Base-by-base conservation (phyloP, 768 basidiomycete genomes). In the Daedalea quercina region DNA sequence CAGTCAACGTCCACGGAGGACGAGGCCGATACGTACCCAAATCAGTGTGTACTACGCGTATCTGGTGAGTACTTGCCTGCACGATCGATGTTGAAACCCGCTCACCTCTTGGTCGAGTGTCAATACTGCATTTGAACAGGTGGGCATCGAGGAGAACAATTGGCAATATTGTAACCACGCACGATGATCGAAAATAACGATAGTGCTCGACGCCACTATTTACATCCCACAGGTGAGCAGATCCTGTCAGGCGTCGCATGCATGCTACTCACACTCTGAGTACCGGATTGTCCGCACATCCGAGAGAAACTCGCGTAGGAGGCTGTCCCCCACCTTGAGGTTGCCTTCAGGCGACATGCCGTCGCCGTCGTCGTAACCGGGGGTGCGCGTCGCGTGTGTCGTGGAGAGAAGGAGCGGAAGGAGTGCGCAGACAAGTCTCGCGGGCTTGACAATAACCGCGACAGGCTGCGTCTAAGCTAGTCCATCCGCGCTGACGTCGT, bases 181-280 rank as follows among this genome's bases (percentile, higher is more conserved):
- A 81, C 80, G 19, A 62, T 81, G 78, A 58, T 82, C 81, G 53
- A 69, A 80, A 25, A 80, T 53, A 24, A 82, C 76, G 57, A 82
- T 77, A 25, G 67, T 62, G 43, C 73, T 76, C 6, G 78, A 75
- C 3, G 76, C 73, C 60, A 82, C 81, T 82, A 56, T 43, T 28
- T 34, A 23, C 41, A 40, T 51, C 46, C 15, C 13, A 47, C 35
- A 20, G n/a, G 19, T 52, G 41, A 52, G 47, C 31, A 31, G 2
- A 3, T 28, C 20, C 15, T 33, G 25, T 28, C 28, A 47, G 9
- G 9, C 46, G 13, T 15, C 20, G 28, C n/a, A 19, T n/a, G 22
- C n/a, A 25, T 11, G 35, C 9, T 9, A 58, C 60, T 26, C 47
- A 60, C 60, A 44, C 37, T 60, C 60, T 9, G 60, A 55, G 48